Base-by-base conservation (phyloP, 331 rosid species). In the Quercus phellos region DNA sequence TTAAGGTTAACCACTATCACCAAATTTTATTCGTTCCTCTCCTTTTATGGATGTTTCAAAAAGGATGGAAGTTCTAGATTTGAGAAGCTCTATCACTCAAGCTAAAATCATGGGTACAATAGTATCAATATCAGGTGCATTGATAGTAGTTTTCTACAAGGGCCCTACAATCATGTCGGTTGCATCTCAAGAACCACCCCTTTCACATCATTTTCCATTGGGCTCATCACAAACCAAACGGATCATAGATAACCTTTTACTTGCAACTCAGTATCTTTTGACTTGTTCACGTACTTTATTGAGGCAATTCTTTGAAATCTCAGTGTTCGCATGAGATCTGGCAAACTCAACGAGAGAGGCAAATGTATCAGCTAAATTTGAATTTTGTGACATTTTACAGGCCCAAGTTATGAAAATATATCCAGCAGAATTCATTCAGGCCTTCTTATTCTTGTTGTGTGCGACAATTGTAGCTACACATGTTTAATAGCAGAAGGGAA, bases 191-290 rank as follows among this genome's bases (percentile, higher is more conserved):
- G 5, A 51, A n/a, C 66, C 77, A 30, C 66, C 76, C 27, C 73
- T 42, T 71, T 61, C 74, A 71, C 67, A 66, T 81, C 12, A 50
- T 14, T 51, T 12, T 51, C 61, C 22, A 21, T 46, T 79, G n/a
- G 56, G 58, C 67, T 61, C 88, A 35, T 46, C 84, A 58, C 72
- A 78, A 55, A 17, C 66, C 2, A 82, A 89, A 59, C 88, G 96
- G 98, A 50, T 84, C 30, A 55, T 85, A 21, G 96, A 96, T 38
- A 90, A 93, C 72, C 75, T 81, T n/a, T 81, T 91, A 38, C 78
- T 91, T 50, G 82, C 77, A 72, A 46, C 68, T 21, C 79, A 83
- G 59, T 83, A 10, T 75, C 76, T 93, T 66, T 59, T 93, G 6
- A 5, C 34, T 80, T 51, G 34, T 90, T 79, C 96, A 88, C 92